Evolutionary conservation across 257 asterid species (phyloP).

Genomic region (Jaltomata sinuosa): DNA sequence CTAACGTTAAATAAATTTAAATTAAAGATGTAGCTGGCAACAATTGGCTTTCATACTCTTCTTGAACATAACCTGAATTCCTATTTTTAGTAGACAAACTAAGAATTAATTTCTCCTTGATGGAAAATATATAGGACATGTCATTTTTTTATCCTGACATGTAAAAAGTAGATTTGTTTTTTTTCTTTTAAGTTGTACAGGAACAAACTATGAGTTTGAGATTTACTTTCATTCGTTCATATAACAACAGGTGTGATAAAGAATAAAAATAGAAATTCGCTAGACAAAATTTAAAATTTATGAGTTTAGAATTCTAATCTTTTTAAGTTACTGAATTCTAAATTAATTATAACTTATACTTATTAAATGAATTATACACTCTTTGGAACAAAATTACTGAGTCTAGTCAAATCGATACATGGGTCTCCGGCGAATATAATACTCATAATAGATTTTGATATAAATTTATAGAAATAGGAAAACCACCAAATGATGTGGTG

Average conservation of each 20-base stretch:
- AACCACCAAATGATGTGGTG: no score
- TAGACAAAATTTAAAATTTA: background rate
- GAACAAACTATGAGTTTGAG: background rate
- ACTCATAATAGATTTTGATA: background rate
- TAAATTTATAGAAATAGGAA: background rate
- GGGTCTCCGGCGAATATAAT: background rate
- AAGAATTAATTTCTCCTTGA: background rate
- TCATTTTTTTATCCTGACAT: background rate
- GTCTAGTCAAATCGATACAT: rapidly evolving
- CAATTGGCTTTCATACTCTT: background rate
- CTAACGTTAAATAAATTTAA: background rate
- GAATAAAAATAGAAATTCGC: background rate
- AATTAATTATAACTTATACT: background rate
- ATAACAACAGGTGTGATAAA: background rate
- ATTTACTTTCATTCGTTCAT: background rate
- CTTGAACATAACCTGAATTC: background rate
- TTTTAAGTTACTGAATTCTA: background rate
- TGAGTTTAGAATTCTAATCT: background rate
- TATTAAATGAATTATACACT: background rate
- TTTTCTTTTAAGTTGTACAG: background rate
- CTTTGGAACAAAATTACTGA: no score
- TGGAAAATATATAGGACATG: background rate
- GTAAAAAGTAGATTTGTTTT: background rate
- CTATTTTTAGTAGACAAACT: background rate
- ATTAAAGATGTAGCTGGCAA: background rate